phyloP scores from a whole-genome alignment of 345 rosid genomes.

The Bruguiera parviflora region DNA sequence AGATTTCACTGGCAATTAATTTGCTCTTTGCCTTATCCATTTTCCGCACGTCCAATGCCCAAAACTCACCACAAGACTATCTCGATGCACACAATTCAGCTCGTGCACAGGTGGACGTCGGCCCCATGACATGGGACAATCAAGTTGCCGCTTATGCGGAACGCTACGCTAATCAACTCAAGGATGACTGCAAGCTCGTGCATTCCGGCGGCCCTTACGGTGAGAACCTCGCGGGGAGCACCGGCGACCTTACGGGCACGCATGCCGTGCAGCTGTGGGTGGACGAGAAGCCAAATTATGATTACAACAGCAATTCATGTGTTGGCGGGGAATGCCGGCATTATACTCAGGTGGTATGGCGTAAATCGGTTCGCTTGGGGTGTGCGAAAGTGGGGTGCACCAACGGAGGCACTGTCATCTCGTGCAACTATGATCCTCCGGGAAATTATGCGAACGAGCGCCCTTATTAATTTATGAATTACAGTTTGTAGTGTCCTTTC shows the following conservation, averaged over 20 bases:
- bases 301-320: conserved; percentile 13
- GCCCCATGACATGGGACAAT: conserved; percentile 9
- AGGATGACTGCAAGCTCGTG: background rate
- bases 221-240: conserved; percentile 7
- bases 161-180: background rate
- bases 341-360: conserved; percentile 39
- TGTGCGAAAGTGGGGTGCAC: conserved; percentile 24
- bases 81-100: conserved; percentile 17
- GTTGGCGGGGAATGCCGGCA: conserved; percentile 22
- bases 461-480: conserved; percentile 9
- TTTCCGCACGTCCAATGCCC: background rate
- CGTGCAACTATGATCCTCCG: conserved; percentile 31
- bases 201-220: conserved; percentile 19
- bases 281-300: conserved; percentile 6
- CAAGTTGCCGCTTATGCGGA: background rate
- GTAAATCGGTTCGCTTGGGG: conserved; percentile 7
- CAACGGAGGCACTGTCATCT: conserved; percentile 21
- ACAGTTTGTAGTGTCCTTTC: too few relatives aligned
- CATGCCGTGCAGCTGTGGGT: conserved; percentile 18
- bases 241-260: conserved; percentile 4
- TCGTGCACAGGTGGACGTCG: conserved; percentile 11
- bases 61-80: conserved; percentile 13
- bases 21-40: background rate
- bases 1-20: background rate
- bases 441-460: conserved; percentile 11